Percentiles rank a stretch among this genome's conserved stretches.
Conservation (phyloP, 768 basidiomycete species). For the Mycena haematopus region DNA sequence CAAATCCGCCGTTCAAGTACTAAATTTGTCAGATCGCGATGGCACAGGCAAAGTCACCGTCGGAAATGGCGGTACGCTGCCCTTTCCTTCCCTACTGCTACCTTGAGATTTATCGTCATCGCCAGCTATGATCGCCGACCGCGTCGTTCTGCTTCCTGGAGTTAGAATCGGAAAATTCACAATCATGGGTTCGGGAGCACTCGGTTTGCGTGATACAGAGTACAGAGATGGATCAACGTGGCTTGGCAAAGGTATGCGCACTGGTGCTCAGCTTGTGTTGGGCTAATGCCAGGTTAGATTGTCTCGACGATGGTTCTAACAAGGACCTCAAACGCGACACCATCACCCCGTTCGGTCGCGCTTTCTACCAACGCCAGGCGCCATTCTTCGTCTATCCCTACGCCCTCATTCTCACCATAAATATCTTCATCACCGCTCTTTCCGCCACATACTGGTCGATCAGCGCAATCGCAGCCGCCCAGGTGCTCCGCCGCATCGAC, state of each 20-base stretch:
- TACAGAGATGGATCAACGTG: slow-evolving; percentile 48
- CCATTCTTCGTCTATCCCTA: slow-evolving; percentile 49
- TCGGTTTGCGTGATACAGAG: slow-evolving; percentile 44
- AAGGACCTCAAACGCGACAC: slow-evolving; percentile 35
- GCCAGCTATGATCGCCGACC: slow-evolving; percentile 55
- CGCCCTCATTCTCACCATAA: slow-evolving; percentile 41
- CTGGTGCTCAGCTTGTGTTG: background rate
- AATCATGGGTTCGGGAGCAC: slow-evolving; percentile 53
- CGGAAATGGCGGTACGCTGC: slow-evolving; percentile 8
- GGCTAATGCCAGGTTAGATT: slow-evolving; percentile 10
- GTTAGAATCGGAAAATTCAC: slow-evolving; percentile 44
- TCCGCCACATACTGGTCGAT: slow-evolving; percentile 51
- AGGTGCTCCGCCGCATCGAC: slow-evolving; percentile 43
- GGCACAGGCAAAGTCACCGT: slow-evolving; percentile 11
- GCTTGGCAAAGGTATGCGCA: slow-evolving; percentile 41
- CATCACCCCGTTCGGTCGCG: slow-evolving; percentile 49
- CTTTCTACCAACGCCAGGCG: slow-evolving; percentile 48
- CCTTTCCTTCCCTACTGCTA: slow-evolving; percentile 14
- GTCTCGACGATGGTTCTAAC: slow-evolving; percentile 26
- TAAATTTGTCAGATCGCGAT: background rate
- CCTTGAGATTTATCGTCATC: background rate
- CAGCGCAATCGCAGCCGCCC: slow-evolving; percentile 44
- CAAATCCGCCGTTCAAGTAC: background rate
- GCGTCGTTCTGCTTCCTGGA: slow-evolving; percentile 52
- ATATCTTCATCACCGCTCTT: slow-evolving; percentile 42